These are phyloP conservation scores for Zygotorulaspora chibaensis DNA, from an alignment of 805 yeast genomes.

Conservation along the genomic window DNA sequence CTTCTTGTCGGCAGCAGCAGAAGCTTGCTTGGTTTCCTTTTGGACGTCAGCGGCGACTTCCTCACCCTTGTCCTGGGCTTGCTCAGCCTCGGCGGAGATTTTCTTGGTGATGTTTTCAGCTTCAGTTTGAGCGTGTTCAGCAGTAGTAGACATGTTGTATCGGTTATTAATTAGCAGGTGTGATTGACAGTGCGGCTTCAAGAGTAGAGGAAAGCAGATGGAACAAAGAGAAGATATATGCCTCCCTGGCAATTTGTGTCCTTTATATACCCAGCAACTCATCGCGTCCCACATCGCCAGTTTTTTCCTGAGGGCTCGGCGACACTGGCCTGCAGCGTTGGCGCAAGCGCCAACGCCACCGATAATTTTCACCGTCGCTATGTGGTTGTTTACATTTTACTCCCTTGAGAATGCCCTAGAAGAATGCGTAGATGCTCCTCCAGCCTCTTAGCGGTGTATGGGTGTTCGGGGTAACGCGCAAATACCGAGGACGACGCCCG, in stretches of 20 bases:
- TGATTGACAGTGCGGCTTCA: background rate
- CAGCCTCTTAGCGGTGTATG: background rate
- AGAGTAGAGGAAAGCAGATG: background rate
- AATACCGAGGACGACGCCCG: no score
- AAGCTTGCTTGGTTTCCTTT: slow-evolving; percentile 14
- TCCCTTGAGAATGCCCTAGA: no score
- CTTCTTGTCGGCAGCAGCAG: slow-evolving; percentile 11
- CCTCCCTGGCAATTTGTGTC: background rate
- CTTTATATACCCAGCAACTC: background rate
- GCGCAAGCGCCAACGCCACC: background rate
- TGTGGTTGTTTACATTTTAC: no score
- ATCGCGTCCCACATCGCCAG: background rate
- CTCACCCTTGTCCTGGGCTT: slow-evolving; percentile 5
- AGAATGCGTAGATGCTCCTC: background rate
- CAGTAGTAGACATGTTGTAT: slow-evolving; percentile 1
- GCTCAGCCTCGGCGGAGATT: slow-evolving; percentile 13
- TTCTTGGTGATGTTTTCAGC: slow-evolving; percentile 5
- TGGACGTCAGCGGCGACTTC: slow-evolving; percentile 10
- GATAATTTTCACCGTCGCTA: background rate
- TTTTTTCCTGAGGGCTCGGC: slow-evolving; percentile 1
- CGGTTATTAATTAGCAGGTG: background rate
- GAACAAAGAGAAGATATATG: no score
- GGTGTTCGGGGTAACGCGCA: no score
- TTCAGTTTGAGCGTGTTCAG: slow-evolving; percentile 3
- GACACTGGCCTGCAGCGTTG: background rate